Percentiles rank a stretch among this genome's conserved stretches.
phyloP scores from a whole-genome alignment of 148 eudicot species.

The Suaeda aralocaspica region DNA sequence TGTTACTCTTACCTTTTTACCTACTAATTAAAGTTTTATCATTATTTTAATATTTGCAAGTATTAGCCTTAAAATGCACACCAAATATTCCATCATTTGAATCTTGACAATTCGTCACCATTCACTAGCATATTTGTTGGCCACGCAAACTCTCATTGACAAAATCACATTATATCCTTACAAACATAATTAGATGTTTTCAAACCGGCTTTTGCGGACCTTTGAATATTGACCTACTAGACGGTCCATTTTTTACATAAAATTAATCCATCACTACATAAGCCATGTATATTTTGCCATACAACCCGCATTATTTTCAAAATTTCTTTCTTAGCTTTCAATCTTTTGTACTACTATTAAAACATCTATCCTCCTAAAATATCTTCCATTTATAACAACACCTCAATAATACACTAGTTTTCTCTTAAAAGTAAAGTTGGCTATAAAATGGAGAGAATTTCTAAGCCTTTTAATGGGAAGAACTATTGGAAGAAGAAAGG shows the following conservation, averaged over 20 bases:
- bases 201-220: constrained; percentile 23
- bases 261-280: neutral
- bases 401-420: neutral
- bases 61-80: too few species aligned
- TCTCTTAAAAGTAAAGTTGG: neutral
- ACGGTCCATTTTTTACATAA: neutral
- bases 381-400: neutral
- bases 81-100: too few species aligned
- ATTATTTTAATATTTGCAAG: too few species aligned
- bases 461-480: constrained; percentile 33
- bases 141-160: neutral
- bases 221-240: constrained; percentile 17
- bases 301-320: neutral
- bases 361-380: neutral
- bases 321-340: too few species aligned
- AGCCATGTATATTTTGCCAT: too few species aligned
- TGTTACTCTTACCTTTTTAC: too few species aligned
- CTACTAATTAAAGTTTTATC: too few species aligned
- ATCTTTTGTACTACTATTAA: too few species aligned
- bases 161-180: neutral
- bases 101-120: neutral
- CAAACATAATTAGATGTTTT: neutral
- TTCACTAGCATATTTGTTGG: neutral
- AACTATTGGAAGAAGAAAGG: constrained; percentile 44
- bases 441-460: constrained; percentile 28